phyloP scores from a whole-genome alignment of 2,329 filamentous ascomycete species.

The Aspergillus ruber region DNA sequence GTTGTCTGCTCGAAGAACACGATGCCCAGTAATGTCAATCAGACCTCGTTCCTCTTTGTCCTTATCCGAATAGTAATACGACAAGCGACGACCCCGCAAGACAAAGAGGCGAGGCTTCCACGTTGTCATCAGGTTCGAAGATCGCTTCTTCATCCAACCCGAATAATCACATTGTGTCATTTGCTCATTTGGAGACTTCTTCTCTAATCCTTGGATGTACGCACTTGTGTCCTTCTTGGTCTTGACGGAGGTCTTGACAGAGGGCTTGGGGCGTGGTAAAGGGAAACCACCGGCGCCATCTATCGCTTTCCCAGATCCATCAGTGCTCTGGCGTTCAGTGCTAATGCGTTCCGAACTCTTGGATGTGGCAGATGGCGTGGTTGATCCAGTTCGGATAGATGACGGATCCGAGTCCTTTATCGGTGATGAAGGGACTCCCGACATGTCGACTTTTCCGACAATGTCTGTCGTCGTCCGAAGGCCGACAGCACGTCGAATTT shows the following conservation, averaged over 20 bases:
- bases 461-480: slow-evolving; percentile 78
- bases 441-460: slow-evolving; percentile 46
- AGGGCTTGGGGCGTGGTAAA: slow-evolving; percentile 47
- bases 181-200: slow-evolving; percentile 73
- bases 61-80: slow-evolving; percentile 92
- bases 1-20: slow-evolving; percentile 88
- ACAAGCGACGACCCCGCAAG: slow-evolving; percentile 79
- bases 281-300: slow-evolving; percentile 42
- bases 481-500: slow-evolving; percentile 57
- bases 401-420: slow-evolving; percentile 53
- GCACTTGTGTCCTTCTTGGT: slow-evolving; percentile 93
- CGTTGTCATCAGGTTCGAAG: slow-evolving; percentile 88
- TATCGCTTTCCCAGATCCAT: slow-evolving; percentile 46
- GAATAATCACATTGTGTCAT: slow-evolving; percentile 85
- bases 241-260: slow-evolving; percentile 49
- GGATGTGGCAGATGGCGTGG: slow-evolving; percentile 55
- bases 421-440: slow-evolving; percentile 38
- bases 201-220: slow-evolving; percentile 78
- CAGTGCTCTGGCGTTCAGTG: slow-evolving; percentile 62
- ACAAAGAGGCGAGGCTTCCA: slow-evolving; percentile 98
- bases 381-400: slow-evolving; percentile 70
- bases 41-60: slow-evolving; percentile 90
- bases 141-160: slow-evolving; percentile 99
- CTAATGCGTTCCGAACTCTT: slow-evolving; percentile 76
- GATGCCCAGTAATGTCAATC: slow-evolving; percentile 96